Evolutionary conservation across 1,139 yeast genomes (phyloP).

Genomic region (Dujonia santamariae): DNA sequence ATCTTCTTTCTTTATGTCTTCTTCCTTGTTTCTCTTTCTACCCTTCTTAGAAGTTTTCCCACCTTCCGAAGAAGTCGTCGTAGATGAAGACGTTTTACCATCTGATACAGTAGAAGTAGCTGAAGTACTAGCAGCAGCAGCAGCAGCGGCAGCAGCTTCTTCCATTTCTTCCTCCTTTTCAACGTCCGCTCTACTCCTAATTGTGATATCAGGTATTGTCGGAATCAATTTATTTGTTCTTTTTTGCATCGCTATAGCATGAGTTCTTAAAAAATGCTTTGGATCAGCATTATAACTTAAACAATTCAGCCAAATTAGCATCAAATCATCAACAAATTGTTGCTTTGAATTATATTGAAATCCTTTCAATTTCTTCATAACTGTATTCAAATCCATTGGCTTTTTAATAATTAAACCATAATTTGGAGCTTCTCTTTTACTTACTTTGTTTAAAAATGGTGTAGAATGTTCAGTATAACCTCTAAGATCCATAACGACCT

Average conservation of each 20-base stretch:
- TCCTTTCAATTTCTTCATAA: conserved; percentile 79
- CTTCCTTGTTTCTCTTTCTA: conserved; percentile 30
- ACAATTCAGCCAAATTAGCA: conserved; percentile 95
- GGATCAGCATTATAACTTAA: conserved; percentile 93
- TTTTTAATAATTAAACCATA: conserved; percentile 84
- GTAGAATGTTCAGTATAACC: conserved; percentile 96
- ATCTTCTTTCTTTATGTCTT: conserved; percentile 8
- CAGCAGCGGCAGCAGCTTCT: conserved; percentile 12
- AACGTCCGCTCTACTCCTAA: conserved; percentile 79
- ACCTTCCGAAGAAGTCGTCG: too few species aligned
- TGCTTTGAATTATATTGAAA: conserved; percentile 80
- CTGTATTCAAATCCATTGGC: conserved; percentile 97
- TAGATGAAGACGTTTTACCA: too few species aligned
- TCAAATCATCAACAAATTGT: conserved; percentile 88
- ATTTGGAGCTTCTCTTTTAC: conserved; percentile 96
- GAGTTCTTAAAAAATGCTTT: conserved; percentile 82
- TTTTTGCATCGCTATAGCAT: conserved; percentile 95
- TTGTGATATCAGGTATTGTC: conserved; percentile 80
- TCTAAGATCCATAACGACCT: conserved; percentile 84
- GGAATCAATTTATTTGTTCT: conserved; percentile 76
- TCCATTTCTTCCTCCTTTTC: conserved; percentile 66
- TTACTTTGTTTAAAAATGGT: conserved; percentile 90
- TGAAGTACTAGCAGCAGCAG: conserved; percentile 19
- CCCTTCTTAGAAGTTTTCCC: conserved; percentile 43
- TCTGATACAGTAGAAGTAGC: neutral